Base-by-base conservation (phyloP, 768 basidiomycete species). In the Tremella yokohamensis region DNA sequence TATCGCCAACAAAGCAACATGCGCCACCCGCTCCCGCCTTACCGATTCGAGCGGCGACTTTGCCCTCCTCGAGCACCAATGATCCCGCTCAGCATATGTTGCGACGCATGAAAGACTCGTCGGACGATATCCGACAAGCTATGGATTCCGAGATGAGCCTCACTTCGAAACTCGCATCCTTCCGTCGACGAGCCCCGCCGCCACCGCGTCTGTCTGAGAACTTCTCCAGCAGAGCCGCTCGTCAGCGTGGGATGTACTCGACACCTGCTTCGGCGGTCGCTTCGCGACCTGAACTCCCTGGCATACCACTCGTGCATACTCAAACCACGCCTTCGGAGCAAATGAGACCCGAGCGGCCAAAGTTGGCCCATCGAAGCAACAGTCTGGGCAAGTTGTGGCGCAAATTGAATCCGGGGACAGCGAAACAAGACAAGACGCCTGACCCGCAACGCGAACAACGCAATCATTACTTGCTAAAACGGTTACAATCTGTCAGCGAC, bases 311-410 rank as follows among this genome's bases (percentile, higher is more conserved):
- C 29, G 29, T 34, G 6, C 29, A 34, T 6, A 34, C 29, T 34
- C 29, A 11, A 11, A 19, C 48, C 3, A 25, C 26, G 8, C 48
- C 26, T 26, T 3, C 48, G 26, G 48, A 49, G 48, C 42, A 45
- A 16, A 6, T 11, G 6, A 34, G 11, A 34, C 29, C 29, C 11
- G 42, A 45, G 15, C 18, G 22, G 16, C 51, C 51, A 2, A 40
- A 18, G 13, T 15, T 38, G 29, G 25, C 51, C 11, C 11, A 52
- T 12, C 24, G 51, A 3, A 19, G 18, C 15, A 26, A 18, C 22
- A 52, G 51, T 34, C 37, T 52, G 6, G 38, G 51, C 22, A 24
- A 34, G 37, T 34, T 52, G 26, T 52, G 51, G 51, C 51, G 51
- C 7, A 52, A 38, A n/a, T 39, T 52, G 51, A 52, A 26, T 18